Conservation (phyloP, 345 rosid species). For the Aquilaria malaccensis region DNA sequence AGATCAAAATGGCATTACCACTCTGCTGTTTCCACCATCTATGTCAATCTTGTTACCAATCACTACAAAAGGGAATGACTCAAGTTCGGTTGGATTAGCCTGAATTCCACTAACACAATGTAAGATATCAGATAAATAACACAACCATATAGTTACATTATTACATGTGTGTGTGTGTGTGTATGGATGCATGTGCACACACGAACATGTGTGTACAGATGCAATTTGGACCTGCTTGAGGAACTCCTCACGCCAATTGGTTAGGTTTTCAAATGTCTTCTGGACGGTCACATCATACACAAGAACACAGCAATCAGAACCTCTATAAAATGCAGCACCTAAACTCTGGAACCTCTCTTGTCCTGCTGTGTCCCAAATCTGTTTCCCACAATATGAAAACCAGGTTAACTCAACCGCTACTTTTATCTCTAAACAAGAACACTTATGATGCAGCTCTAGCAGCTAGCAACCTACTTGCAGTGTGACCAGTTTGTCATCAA, state of each 20-base stretch:
- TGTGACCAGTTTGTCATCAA: slow-evolving; percentile 70
- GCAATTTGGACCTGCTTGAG: slow-evolving; percentile 54
- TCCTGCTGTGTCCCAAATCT: slow-evolving; percentile 99
- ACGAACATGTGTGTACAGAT: no score
- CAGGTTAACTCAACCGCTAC: no score
- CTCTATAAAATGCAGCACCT: slow-evolving; percentile 83
- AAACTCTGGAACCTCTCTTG: slow-evolving; percentile 92
- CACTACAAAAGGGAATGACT: slow-evolving; percentile 57
- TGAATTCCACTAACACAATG: slow-evolving; percentile 12
- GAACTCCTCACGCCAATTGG: slow-evolving; percentile 66
- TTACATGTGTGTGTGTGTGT: no score
- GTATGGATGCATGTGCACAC: background rate
- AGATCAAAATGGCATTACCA: slow-evolving; percentile 26
- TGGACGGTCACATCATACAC: slow-evolving; percentile 60
- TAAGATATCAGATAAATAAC: background rate
- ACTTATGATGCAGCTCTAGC: no score
- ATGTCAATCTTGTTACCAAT: slow-evolving; percentile 75
- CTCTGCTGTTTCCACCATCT: slow-evolving; percentile 68
- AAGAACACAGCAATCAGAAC: slow-evolving; percentile 85
- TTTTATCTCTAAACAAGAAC: no score
- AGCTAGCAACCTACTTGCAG: slow-evolving; percentile 45
- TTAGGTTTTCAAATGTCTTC: slow-evolving; percentile 58
- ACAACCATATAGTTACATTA: no score
- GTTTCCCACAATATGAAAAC: background rate
- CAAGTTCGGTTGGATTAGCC: slow-evolving; percentile 62